Evolutionary conservation across 2,329 filamentous ascomycete species (phyloP).

Genomic region (Diplodia mutila): DNA sequence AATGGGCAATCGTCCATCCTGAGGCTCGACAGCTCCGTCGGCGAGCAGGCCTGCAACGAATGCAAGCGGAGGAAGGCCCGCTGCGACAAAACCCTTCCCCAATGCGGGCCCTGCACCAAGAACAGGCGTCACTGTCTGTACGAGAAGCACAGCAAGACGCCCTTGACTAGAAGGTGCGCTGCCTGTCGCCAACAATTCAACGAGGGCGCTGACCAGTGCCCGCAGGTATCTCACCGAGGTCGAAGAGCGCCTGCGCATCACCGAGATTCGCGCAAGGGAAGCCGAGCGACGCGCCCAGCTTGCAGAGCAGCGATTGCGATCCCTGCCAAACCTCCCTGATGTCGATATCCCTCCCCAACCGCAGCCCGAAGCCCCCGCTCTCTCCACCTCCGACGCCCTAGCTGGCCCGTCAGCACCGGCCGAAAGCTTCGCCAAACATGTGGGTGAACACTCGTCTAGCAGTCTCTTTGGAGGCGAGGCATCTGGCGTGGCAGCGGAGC

Average conservation of each 20-base stretch:
- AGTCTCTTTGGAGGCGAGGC: neutral
- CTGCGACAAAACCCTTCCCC: conserved; percentile 12
- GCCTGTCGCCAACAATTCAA: neutral
- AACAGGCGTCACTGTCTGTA: conserved; percentile 54
- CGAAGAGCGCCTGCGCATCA: conserved; percentile 45
- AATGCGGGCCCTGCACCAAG: conserved; percentile 41
- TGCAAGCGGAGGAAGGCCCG: conserved; percentile 18
- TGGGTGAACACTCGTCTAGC: neutral
- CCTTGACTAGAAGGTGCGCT: conserved; percentile 51
- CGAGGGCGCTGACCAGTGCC: neutral
- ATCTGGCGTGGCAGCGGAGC: neutral
- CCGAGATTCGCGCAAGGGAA: conserved; percentile 31
- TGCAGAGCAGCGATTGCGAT: conserved; percentile 30
- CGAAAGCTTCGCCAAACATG: neutral
- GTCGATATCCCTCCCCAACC: neutral
- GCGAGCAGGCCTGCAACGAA: conserved; percentile 17
- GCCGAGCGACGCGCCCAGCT: conserved; percentile 31
- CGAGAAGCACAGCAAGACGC: conserved; percentile 54
- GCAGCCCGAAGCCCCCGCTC: too few relatives aligned
- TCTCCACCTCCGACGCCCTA: neutral
- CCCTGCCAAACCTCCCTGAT: neutral
- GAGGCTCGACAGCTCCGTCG: conserved; percentile 1
- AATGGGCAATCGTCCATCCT: conserved; percentile 19
- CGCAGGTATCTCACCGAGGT: conserved; percentile 45
- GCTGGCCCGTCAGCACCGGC: neutral